A percentile compares a stretch with the other conserved stretches of the same genome.
These are phyloP conservation scores for Geotrichum macrosporum DNA, from an alignment of 1,139 yeast species.

Conservation along the genomic window DNA sequence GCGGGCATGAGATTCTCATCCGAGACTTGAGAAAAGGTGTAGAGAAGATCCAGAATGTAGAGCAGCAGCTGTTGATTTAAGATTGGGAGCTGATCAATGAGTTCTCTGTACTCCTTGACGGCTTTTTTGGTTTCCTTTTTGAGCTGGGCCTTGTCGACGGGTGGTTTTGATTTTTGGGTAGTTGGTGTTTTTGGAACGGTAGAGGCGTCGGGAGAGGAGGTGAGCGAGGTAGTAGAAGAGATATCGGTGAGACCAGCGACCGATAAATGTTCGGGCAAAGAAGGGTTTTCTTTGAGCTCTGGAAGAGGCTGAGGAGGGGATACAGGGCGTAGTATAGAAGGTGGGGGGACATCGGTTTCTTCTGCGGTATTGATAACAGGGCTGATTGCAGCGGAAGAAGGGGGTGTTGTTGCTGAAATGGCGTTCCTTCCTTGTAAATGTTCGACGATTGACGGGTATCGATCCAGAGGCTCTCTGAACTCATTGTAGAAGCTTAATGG, in stretches of 20 bases:
- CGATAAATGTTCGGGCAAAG: no score
- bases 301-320: no score
- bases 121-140: slow-evolving; percentile 58
- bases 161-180: not conserved
- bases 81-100: slow-evolving; percentile 64
- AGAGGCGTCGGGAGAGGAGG: not conserved
- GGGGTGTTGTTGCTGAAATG: slow-evolving; percentile 23
- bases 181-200: not conserved
- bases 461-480: slow-evolving; percentile 72
- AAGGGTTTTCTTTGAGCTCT: no score
- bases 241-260: not conserved
- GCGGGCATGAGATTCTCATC: slow-evolving; percentile 86
- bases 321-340: not conserved
- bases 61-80: slow-evolving; percentile 78
- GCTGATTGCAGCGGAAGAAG: slow-evolving; percentile 18
- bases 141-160: slow-evolving; percentile 17
- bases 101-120: slow-evolving; percentile 61
- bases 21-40: slow-evolving; percentile 78
- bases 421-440: slow-evolving; percentile 46
- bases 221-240: not conserved
- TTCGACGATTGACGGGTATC: slow-evolving; percentile 55
- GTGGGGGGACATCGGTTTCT: not conserved
- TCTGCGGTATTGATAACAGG: slow-evolving; percentile 18
- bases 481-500: slow-evolving; percentile 73
- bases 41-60: slow-evolving; percentile 78